Evolutionary conservation across 208 protist species (phyloP).

Genomic region (Jaenimonas drosophilae): DNA sequence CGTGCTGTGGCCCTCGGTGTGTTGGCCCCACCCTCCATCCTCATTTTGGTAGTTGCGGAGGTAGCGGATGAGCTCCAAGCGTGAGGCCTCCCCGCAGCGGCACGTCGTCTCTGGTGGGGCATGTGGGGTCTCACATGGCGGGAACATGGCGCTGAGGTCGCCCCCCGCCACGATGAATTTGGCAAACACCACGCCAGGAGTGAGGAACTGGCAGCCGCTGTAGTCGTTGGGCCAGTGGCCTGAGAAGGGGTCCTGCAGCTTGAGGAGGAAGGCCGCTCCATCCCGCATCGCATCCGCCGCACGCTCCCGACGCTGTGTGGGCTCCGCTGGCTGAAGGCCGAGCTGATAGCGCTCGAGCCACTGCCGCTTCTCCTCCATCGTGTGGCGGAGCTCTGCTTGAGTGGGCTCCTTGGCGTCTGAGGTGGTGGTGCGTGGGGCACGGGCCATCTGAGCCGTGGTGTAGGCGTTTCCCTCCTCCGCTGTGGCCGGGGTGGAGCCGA

Average conservation of each 20-base stretch:
- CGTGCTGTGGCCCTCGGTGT: constrained; percentile 93
- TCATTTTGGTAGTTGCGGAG: constrained; percentile 90
- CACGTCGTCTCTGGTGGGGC: constrained; percentile 14
- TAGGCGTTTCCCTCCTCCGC: constrained; percentile 57
- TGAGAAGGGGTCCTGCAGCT: constrained; percentile 85
- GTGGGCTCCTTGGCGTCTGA: neutral
- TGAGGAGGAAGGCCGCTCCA: constrained; percentile 57
- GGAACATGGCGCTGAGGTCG: constrained; percentile 59
- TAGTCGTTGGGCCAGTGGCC: constrained; percentile 98
- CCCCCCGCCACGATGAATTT: constrained; percentile 82
- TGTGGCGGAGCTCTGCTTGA: constrained; percentile 17
- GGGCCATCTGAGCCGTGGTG: constrained; percentile 31
- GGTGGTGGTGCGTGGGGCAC: neutral
- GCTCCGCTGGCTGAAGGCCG: constrained; percentile 15
- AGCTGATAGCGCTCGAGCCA: constrained; percentile 71
- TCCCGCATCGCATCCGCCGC: constrained; percentile 41
- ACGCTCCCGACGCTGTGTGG: constrained; percentile 3
- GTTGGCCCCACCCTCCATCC: constrained; percentile 95
- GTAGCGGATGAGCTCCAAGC: constrained; percentile 91
- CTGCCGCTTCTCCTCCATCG: constrained; percentile 24
- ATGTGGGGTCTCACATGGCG: constrained; percentile 10
- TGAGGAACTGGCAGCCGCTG: constrained; percentile 94
- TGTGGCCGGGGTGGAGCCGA: constrained; percentile 22
- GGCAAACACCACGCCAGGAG: constrained; percentile 88
- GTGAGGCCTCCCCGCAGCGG: constrained; percentile 30